phyloP scores from a whole-genome alignment of 345 rosid species.

The Salix dunnii region DNA sequence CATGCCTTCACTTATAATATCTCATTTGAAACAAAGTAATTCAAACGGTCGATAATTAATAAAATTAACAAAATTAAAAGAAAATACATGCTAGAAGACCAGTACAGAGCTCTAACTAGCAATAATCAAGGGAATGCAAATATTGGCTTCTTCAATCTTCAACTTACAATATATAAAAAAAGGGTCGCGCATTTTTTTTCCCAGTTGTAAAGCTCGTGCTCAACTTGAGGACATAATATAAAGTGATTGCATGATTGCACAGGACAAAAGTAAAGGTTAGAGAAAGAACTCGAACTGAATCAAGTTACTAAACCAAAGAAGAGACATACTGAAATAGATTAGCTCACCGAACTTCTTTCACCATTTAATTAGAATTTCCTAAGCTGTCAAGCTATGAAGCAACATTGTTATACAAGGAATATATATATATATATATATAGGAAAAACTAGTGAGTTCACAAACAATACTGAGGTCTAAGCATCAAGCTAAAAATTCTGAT shows the following conservation, averaged over 20 bases:
- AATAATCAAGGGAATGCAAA: background rate
- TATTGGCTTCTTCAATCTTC: background rate
- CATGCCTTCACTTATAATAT: background rate
- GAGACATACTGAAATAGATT: background rate
- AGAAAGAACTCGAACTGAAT: background rate
- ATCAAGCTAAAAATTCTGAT: no score
- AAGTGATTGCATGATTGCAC: background rate
- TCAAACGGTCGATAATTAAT: no score
- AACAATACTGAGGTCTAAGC: background rate
- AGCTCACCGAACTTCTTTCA: background rate
- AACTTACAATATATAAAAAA: background rate
- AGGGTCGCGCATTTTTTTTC: background rate
- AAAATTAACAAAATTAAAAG: background rate
- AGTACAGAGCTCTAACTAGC: background rate
- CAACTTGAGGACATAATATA: background rate
- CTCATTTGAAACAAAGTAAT: background rate
- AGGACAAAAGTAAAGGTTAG: background rate
- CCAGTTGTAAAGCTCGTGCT: background rate
- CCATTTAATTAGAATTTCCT: background rate
- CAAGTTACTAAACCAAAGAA: background rate
- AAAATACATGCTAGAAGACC: background rate
- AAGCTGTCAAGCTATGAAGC: background rate
- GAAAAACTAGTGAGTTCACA: no score
- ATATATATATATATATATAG: background rate
- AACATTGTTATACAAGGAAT: background rate